These are phyloP conservation scores for Oleoguttula mirabilis DNA, from an alignment of 495 filamentous ascomycete genomes.

Conservation along the genomic window DNA sequence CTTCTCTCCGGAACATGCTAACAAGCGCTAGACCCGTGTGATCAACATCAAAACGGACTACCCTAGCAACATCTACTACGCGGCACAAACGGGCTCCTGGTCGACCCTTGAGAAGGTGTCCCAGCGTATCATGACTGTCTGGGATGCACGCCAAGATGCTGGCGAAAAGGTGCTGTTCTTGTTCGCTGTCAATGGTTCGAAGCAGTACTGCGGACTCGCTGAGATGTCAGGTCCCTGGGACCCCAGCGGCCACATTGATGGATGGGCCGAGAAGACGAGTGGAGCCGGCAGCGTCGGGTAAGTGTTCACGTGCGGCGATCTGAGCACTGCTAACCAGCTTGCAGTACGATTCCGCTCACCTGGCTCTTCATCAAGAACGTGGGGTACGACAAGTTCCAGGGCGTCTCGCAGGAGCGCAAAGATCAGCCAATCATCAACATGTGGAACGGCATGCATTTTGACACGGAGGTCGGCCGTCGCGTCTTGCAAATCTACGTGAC, in stretches of 20 bases:
- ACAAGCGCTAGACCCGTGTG: constrained; percentile 5
- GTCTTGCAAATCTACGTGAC: constrained; percentile 8
- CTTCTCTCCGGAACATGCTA: background rate
- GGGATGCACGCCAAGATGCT: background rate
- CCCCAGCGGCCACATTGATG: constrained; percentile 1
- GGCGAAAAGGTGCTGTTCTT: constrained; percentile 9
- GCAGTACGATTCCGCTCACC: constrained; percentile 9
- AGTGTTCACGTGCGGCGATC: background rate
- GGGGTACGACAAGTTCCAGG: constrained; percentile 1
- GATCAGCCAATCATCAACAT: constrained; percentile 8
- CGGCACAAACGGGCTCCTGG: constrained; percentile 2
- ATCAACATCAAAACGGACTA: constrained; percentile 16
- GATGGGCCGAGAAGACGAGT: background rate
- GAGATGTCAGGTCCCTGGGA: constrained; percentile 9
- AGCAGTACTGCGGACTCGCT: constrained; percentile 13
- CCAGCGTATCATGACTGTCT: constrained; percentile 7
- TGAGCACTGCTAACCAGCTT: background rate
- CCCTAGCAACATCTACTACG: constrained; percentile 3
- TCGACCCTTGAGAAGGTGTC: constrained; percentile 2
- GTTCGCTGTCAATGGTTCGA: constrained; percentile 11
- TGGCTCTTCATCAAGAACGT: constrained; percentile 15
- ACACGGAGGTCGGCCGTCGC: background rate
- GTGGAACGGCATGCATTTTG: constrained; percentile 16
- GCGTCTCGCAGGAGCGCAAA: background rate
- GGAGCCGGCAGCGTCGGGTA: constrained; percentile 1